Base-by-base conservation (phyloP, 768 basidiomycete species). In the Termitomyces sp. region DNA sequence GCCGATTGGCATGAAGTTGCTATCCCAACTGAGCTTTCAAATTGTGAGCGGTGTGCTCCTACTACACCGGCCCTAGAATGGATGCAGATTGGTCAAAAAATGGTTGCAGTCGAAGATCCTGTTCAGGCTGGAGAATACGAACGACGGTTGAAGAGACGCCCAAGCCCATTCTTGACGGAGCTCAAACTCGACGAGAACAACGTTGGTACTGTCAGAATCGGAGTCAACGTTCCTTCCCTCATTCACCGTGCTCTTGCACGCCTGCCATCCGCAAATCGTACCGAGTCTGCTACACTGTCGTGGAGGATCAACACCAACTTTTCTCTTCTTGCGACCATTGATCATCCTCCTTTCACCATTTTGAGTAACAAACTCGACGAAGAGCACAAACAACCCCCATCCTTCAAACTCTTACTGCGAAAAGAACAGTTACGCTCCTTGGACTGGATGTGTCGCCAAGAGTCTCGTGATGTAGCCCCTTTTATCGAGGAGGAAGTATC, bases 401-500 rank as follows among this genome's bases (percentile, higher is more conserved):
- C 81, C 61, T 97, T 96, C 76, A 81, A 78, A 63, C 73, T 86
- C 11, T 72, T 78, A 16, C 79, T 98, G 27, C 83, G 95, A 38
- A 81, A 75, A 29, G 95, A 98, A 63, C 95, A 98, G 65, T 76
- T 91, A 20, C 90, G 94, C 27, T 97, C 94, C 3, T 72, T 97
- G 50, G 83, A 83, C 49, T 98, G 95, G 95, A 97, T 97, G 95
- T 70, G 96, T 42, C 68, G 75, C 42, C 91, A 91, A 63, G 95
- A 98, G 69, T 73, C 80, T 2, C 53, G 62, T 1, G 73, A 82
- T 32, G 82, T 83, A 0, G 68, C 79, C 10, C 86, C 91, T 1
- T 98, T 96, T 66, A 67, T 94, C 27, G 95, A 98, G 68, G 94
- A 98, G 67, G 95, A 98, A 66, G 91, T 97, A 40, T 88, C 92